Base-by-base conservation (phyloP, 352 stramenopile genomes). In the Phytophthora multivora region DNA sequence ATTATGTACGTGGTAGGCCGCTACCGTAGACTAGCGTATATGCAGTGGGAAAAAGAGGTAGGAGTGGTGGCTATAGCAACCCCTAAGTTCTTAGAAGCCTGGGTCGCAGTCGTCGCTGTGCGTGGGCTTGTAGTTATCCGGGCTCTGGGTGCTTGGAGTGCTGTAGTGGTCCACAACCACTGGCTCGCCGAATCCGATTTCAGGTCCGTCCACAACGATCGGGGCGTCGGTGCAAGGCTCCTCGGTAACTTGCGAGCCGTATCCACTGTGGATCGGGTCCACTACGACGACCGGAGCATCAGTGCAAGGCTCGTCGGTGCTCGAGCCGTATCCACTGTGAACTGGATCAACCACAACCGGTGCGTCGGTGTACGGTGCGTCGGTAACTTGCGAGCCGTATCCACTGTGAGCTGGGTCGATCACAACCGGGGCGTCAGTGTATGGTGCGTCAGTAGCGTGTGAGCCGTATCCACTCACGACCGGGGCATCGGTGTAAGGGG, bases 51-150 rank as follows among this genome's bases (percentile, higher is more conserved):
- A 21, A 31, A 48, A 40, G 10, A 25, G 5, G 21, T 41, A 23
- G 11, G 11, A n/a, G 41, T 2, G 19, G 19, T 47, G 8, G 42
- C 25, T 49, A 31, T 31, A 31, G 23, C 42, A n/a, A 12, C 8
- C 13, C 21, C 3, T 9, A 26, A 21, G 21, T 23, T 18, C 51
- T 58, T 58, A 69, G n/a, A 49, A 54, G 40, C 31, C 40, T n/a
- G 53, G 11, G 2, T 57, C 30, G 41, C 61, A 69, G 46, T 69
- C 61, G 39, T 64, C 36, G 6, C 18, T 31, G 10, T 58, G 21
- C 12, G 56, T 6, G 11, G 23, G 19, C 13, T 41, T 45, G 6
- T 47, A 38, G 26, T 26, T 47, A 18, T 9, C 26, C 38, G 45
- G 19, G 18, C 38, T 33, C 15, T 60, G 35, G 5, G 23, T 5